Evolutionary conservation across 805 yeast species (phyloP).

Genomic region (Kuraishia borneana): DNA sequence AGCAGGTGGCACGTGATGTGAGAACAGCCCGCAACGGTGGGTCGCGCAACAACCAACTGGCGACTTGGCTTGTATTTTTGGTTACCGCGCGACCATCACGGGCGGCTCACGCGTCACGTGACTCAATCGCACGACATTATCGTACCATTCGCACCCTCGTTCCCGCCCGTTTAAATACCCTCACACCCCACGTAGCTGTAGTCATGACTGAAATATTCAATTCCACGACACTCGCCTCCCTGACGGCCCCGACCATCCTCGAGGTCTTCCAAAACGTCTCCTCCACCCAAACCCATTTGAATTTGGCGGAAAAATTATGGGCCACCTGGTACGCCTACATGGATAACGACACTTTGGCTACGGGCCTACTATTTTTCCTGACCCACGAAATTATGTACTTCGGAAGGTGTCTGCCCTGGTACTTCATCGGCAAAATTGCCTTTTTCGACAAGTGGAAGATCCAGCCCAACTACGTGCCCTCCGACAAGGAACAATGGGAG

Average conservation of each 20-base stretch:
- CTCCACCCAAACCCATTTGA: constrained; percentile 29
- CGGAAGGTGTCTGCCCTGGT: constrained; percentile 52
- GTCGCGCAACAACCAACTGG: too few relatives aligned
- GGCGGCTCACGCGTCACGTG: too few relatives aligned
- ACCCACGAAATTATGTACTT: constrained; percentile 47
- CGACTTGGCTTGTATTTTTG: too few relatives aligned
- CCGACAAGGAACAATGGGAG: constrained; percentile 50
- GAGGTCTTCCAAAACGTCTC: constrained; percentile 24
- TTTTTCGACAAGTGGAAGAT: constrained; percentile 41
- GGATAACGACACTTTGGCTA: constrained; percentile 43
- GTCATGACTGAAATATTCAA: constrained; percentile 21
- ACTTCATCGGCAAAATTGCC: constrained; percentile 39
- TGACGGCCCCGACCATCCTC: constrained; percentile 16
- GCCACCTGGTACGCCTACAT: constrained; percentile 44
- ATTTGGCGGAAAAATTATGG: constrained; percentile 36
- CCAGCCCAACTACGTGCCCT: constrained; percentile 40
- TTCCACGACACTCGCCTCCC: constrained; percentile 13
- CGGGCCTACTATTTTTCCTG: constrained; percentile 44
- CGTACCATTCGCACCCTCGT: too few relatives aligned
- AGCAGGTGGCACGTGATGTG: too few relatives aligned
- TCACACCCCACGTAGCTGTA: not conserved
- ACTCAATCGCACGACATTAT: too few relatives aligned
- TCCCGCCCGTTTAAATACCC: too few relatives aligned
- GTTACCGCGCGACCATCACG: too few relatives aligned
- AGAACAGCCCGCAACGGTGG: too few relatives aligned